A percentile compares a stretch with the other conserved stretches of the same genome.
These are phyloP conservation scores for Larix kaempferi DNA, from an alignment of 75 land plant species.

Conservation along the genomic window DNA sequence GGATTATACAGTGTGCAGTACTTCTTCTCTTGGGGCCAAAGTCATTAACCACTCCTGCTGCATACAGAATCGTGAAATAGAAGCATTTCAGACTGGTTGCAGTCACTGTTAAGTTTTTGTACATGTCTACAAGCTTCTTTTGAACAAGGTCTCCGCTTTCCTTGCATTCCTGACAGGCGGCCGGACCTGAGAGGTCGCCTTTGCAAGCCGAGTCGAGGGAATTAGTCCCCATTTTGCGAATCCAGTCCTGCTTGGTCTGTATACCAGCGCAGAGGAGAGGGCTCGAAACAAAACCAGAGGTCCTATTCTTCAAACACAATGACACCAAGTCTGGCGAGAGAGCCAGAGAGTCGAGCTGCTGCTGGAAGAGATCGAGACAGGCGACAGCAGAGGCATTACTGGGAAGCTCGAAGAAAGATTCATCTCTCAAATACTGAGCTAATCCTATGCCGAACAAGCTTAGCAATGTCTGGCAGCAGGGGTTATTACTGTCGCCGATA, in stretches of 20 bases:
- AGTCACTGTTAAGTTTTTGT: too few species aligned
- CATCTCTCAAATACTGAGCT: slow-evolving; percentile 43
- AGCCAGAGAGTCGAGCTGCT: slow-evolving; percentile 19
- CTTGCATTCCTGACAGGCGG: slow-evolving; percentile 51
- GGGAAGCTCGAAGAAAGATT: slow-evolving; percentile 52
- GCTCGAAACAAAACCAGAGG: slow-evolving; percentile 29
- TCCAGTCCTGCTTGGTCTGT: slow-evolving; percentile 35
- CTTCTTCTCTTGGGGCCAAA: slow-evolving; percentile 38
- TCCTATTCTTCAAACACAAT: slow-evolving; percentile 26
- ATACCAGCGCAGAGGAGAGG: slow-evolving; percentile 47
- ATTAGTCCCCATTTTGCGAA: slow-evolving; percentile 24
- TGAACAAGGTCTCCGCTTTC: slow-evolving; percentile 19
- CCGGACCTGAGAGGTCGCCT: slow-evolving; percentile 34
- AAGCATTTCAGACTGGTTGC: slow-evolving; percentile 23
- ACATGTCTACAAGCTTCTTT: too few species aligned
- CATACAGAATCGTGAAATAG: slow-evolving; percentile 50
- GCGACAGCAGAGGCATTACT: slow-evolving; percentile 36
- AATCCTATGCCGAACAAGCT: slow-evolving; percentile 45
- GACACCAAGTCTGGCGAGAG: slow-evolving; percentile 17
- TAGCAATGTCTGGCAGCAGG: slow-evolving; percentile 57
- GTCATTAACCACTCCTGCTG: slow-evolving; percentile 56
- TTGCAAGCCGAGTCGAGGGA: slow-evolving; percentile 41
- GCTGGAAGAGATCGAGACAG: slow-evolving; percentile 47
- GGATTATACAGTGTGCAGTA: slow-evolving; percentile 41
- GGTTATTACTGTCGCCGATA: not conserved